These are phyloP conservation scores for Nepenthes alata DNA, from an alignment of 179 eudicot genomes.

Conservation along the genomic window DNA sequence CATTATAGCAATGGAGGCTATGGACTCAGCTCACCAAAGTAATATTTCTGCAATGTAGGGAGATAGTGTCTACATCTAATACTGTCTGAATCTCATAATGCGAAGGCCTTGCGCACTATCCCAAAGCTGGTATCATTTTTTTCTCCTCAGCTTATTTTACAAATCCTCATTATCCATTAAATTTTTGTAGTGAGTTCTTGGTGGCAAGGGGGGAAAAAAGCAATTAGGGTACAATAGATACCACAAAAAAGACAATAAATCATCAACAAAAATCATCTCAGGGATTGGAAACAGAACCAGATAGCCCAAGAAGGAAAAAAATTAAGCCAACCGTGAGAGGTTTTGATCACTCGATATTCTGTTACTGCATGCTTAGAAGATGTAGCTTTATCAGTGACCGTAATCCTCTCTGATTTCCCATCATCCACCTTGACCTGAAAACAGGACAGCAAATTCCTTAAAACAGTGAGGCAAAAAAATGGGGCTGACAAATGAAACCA, in stretches of 20 bases:
- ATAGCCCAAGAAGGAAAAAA: neutral
- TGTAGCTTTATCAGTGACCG: slow-evolving; percentile 29
- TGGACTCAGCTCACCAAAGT: too few relatives aligned
- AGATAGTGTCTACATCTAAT: too few relatives aligned
- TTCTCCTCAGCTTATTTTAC: too few relatives aligned
- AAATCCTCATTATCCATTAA: too few relatives aligned
- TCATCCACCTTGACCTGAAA: slow-evolving; percentile 59
- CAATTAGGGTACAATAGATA: too few relatives aligned
- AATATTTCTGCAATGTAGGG: too few relatives aligned
- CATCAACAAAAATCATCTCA: neutral
- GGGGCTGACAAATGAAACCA: neutral
- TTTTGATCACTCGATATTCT: slow-evolving; percentile 62
- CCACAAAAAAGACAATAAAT: neutral
- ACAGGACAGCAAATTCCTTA: neutral
- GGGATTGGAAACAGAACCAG: neutral
- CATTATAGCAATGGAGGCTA: too few relatives aligned
- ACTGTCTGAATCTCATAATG: too few relatives aligned
- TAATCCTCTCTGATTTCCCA: slow-evolving; percentile 84
- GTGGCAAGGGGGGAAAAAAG: too few relatives aligned
- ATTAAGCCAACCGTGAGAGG: slow-evolving; percentile 46
- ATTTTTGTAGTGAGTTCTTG: too few relatives aligned
- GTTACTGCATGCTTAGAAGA: slow-evolving; percentile 79
- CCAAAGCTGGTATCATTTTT: too few relatives aligned
- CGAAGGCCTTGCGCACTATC: too few relatives aligned
- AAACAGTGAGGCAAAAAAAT: neutral